Evolutionary conservation across 202 grass and related monocot species (phyloP), one percentile per base, ranked within the genome.

Genomic region (Sporobolus alterniflorus): DNA sequence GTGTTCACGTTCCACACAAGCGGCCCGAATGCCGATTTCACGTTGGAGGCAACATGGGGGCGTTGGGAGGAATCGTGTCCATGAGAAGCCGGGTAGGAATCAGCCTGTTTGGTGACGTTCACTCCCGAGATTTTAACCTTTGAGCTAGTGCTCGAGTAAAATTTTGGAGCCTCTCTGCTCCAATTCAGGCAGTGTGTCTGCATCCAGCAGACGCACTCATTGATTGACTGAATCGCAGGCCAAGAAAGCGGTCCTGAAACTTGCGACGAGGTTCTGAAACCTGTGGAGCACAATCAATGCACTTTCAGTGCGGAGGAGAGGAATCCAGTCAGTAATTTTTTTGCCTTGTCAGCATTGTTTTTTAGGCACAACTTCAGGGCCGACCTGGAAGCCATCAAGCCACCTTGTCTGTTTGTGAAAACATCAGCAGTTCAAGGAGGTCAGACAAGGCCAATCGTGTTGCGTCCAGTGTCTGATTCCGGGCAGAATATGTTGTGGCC

Each of bases 201-300:
- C 17, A 60, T 1, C 7, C 51, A 79, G 13, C 29, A 26, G 61
- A 68, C 73, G 49, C 67, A 74, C 32, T 60, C 76, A 90, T 82
- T 86, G 30, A 82, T 72, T 85, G 73, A 78, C 49, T 57, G 42
- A 80, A 59, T 16, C 5, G 43, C 69, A 75, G 36, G 57, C 46
- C 64, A 61, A 82, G 25, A 57, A 66, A 76, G 52, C 73, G 78
- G 79, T 90, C 79, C 83, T 75, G 26, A 83, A 83, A 74, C 32
- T 31, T 66, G 73, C 15, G 46, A 14, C 41, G 30, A 70, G 87
- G 85, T 72, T 55, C 73, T 86, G 83, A 67, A 60, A 46, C 43
- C 64, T 84, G n/a, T n/a, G 51, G 69, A 83, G 78, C 74, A 69
- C 42, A 86, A 86, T 86, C 83, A 90, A 90, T 83, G 74, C 83